A percentile compares a stretch with the other conserved stretches of the same genome.
Conservation (phyloP, 1,139 yeast species). For the Diutina rugosa region DNA sequence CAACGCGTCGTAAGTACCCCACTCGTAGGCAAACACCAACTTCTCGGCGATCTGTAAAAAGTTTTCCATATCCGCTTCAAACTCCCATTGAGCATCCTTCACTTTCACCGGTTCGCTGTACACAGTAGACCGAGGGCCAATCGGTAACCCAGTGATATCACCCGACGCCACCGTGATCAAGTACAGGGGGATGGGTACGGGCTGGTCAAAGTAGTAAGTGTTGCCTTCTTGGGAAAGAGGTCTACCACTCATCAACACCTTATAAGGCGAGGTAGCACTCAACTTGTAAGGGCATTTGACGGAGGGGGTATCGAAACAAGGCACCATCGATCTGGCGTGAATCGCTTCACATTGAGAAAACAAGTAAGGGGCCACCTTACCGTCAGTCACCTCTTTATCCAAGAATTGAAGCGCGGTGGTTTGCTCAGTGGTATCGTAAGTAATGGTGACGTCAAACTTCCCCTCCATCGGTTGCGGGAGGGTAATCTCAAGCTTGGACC, state of each 20-base stretch:
- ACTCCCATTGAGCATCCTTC: slow-evolving; percentile 21
- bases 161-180: slow-evolving; percentile 25
- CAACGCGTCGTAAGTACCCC: slow-evolving; percentile 20
- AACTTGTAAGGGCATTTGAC: neutral
- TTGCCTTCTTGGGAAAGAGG: slow-evolving; percentile 4
- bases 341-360: slow-evolving; percentile 1
- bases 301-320: slow-evolving; percentile 1
- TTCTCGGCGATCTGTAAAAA: slow-evolving; percentile 21
- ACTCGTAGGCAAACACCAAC: slow-evolving; percentile 21
- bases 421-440: neutral
- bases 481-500: neutral
- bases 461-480: slow-evolving; percentile 4
- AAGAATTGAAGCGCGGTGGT: neutral
- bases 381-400: slow-evolving; percentile 1
- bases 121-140: slow-evolving; percentile 23
- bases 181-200: slow-evolving; percentile 24
- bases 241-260: slow-evolving; percentile 1
- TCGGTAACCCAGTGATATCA: slow-evolving; percentile 15
- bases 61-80: slow-evolving; percentile 23
- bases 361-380: neutral
- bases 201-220: slow-evolving; percentile 16
- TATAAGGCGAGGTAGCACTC: neutral
- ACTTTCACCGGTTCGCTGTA: slow-evolving; percentile 17
- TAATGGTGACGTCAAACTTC: neutral
- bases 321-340: slow-evolving; percentile 1